Conservation (phyloP, 116 monocot species). For the Trichopus zeylanicus region DNA sequence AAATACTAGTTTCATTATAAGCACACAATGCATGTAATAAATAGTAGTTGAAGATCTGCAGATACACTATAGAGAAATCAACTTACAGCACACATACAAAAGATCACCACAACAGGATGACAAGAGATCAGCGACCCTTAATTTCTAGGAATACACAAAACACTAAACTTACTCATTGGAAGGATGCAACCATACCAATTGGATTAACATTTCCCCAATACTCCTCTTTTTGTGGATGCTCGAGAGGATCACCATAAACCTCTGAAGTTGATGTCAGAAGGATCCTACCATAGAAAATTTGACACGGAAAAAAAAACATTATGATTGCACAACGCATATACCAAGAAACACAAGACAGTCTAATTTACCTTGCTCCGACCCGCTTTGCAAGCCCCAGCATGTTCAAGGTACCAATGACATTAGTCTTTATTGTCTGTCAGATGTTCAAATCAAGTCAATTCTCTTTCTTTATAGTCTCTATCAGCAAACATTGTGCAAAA, state of each 20-base stretch:
- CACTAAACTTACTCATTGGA: too few relatives aligned
- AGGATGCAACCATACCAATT: conserved; percentile 27
- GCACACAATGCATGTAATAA: too few relatives aligned
- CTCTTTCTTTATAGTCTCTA: too few relatives aligned
- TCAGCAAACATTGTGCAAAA: too few relatives aligned
- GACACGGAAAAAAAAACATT: neutral
- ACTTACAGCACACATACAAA: too few relatives aligned
- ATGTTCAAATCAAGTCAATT: neutral
- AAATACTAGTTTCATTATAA: too few relatives aligned
- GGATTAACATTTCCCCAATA: conserved; percentile 95
- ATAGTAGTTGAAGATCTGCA: too few relatives aligned
- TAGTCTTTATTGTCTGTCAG: conserved; percentile 90
- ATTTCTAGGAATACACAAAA: too few relatives aligned
- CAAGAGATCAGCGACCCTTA: too few relatives aligned
- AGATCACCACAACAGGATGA: too few relatives aligned
- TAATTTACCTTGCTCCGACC: conserved; percentile 79
- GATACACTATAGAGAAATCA: too few relatives aligned
- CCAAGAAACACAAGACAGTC: neutral
- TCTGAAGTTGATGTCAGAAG: conserved; percentile 82
- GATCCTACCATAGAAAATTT: conserved; percentile 26
- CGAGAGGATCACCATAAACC: conserved; percentile 94
- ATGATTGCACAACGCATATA: neutral
- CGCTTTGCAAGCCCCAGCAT: conserved; percentile 98
- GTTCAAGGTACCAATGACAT: conserved; percentile 93
- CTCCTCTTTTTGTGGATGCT: conserved; percentile 85